Conservation (phyloP, 2,329 filamentous ascomycete genomes). For the Diaporthe citrichinensis region DNA sequence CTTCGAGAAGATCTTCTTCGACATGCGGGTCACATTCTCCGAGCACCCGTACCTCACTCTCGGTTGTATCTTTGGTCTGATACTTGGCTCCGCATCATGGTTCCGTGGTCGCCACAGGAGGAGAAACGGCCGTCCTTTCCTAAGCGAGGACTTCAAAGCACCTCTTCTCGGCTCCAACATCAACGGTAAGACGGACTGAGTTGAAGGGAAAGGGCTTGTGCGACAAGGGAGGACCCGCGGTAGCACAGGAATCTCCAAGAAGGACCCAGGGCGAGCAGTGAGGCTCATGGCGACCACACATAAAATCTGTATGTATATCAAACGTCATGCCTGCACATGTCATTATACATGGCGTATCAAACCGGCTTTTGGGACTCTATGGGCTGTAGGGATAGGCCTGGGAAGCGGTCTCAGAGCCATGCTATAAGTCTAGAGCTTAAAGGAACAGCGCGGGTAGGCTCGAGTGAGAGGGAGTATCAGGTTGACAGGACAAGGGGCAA, state of each 20-base stretch:
- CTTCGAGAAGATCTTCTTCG: constrained; percentile 79
- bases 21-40: constrained; percentile 70
- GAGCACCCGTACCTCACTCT: constrained; percentile 73
- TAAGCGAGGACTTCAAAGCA: constrained; percentile 74
- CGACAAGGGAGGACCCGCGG: constrained; percentile 1
- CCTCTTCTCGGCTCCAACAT: constrained; percentile 67
- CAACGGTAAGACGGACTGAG: constrained; percentile 66
- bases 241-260: constrained; percentile 2
- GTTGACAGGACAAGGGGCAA: constrained; percentile 25
- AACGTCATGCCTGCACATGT: constrained; percentile 36
- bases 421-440: background rate
- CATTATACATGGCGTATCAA: constrained; percentile 32
- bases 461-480: constrained; percentile 9
- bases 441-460: constrained; percentile 1
- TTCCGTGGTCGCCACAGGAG: constrained; percentile 68
- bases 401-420: background rate
- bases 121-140: constrained; percentile 73
- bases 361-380: constrained; percentile 2
- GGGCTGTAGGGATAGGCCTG: background rate
- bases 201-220: constrained; percentile 37
- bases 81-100: constrained; percentile 67
- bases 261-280: background rate
- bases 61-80: constrained; percentile 70
- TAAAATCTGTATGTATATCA: constrained; percentile 39
- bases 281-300: constrained; percentile 29